These are phyloP conservation scores for Leishmania guyanensis DNA, from an alignment of 208 protist species.

Conservation along the genomic window DNA sequence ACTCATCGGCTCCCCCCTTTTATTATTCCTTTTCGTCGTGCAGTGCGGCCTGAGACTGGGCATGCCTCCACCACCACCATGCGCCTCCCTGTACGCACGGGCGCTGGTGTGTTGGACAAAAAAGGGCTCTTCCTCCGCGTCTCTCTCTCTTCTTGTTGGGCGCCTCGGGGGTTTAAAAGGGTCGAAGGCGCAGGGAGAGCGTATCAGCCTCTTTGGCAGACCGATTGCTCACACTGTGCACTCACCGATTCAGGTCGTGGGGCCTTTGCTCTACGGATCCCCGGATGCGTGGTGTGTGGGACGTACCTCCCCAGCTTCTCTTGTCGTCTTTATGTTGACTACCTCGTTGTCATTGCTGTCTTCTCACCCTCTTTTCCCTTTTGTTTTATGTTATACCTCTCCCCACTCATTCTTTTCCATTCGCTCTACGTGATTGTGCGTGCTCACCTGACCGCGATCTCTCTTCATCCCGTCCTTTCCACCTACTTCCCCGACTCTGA, in stretches of 20 bases:
- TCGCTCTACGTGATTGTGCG: slow-evolving; percentile 3
- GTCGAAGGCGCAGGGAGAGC: too few relatives aligned
- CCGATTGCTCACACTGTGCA: too few relatives aligned
- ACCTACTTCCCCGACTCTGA: background rate
- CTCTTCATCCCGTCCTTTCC: background rate
- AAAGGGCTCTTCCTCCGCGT: too few relatives aligned
- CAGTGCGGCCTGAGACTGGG: background rate
- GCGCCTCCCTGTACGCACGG: background rate
- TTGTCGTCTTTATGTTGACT: background rate
- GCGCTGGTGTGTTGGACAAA: background rate
- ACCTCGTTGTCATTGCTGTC: background rate
- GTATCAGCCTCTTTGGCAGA: too few relatives aligned
- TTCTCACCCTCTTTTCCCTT: background rate
- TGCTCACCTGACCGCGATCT: background rate
- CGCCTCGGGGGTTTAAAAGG: too few relatives aligned
- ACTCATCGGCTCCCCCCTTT: background rate
- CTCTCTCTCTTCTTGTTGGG: too few relatives aligned
- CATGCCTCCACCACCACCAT: background rate
- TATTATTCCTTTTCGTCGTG: background rate
- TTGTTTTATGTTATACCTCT: slow-evolving; percentile 1
- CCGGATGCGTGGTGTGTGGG: too few relatives aligned
- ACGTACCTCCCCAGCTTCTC: background rate
- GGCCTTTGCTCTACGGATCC: too few relatives aligned
- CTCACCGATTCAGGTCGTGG: too few relatives aligned
- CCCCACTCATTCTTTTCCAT: slow-evolving; percentile 5